Conservation (phyloP, 768 basidiomycete genomes). For the Chlorophyllum brunneum region DNA sequence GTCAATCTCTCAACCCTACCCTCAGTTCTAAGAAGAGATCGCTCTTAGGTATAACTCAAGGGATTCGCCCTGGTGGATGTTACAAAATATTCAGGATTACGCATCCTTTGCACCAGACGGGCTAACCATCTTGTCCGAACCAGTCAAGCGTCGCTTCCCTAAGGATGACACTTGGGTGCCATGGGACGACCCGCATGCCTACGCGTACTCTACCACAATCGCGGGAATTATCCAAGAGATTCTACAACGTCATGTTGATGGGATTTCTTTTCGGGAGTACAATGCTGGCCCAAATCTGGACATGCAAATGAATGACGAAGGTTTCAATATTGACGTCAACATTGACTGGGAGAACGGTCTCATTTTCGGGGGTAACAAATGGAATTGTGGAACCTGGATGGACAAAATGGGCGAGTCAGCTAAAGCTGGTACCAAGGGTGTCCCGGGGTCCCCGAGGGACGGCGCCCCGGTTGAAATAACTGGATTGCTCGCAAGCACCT, state of each 20-base stretch:
- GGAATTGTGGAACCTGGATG: slow-evolving; percentile 97
- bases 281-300: slow-evolving; percentile 98
- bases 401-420: slow-evolving; percentile 97
- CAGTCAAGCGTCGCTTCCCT: slow-evolving; percentile 91
- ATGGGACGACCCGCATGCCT: slow-evolving; percentile 86
- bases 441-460: slow-evolving; percentile 95
- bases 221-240: slow-evolving; percentile 98
- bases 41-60: slow-evolving; percentile 81
- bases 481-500: slow-evolving; percentile 86
- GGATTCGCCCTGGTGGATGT: slow-evolving; percentile 99
- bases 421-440: slow-evolving; percentile 89
- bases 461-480: slow-evolving; percentile 96
- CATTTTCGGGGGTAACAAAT: slow-evolving; percentile 78
- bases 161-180: slow-evolving; percentile 90
- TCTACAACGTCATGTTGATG: slow-evolving; percentile 87
- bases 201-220: slow-evolving; percentile 73
- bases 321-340: slow-evolving; percentile 88
- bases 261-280: slow-evolving; percentile 92
- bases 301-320: slow-evolving; percentile 90
- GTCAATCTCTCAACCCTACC: slow-evolving; percentile 10
- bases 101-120: slow-evolving; percentile 82
- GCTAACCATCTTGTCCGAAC: slow-evolving; percentile 69
- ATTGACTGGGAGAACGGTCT: slow-evolving; percentile 98
- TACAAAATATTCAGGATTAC: slow-evolving; percentile 98
- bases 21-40: not conserved